Base-by-base conservation (phyloP, 371 early-diverging fungal genomes). In the Dichotomocladium elegans region DNA sequence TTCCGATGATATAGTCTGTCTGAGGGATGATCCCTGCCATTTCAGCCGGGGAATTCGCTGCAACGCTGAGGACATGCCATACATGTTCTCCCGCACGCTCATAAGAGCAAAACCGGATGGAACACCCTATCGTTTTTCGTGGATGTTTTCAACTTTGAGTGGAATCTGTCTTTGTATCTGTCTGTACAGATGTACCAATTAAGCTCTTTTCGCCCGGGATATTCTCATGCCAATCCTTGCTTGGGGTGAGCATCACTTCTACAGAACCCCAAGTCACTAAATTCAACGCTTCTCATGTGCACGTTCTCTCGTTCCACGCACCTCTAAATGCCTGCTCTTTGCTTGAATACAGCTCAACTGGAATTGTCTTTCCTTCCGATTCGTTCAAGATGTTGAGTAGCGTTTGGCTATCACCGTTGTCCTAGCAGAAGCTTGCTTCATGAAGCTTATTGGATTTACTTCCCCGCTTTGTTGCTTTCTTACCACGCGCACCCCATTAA, bases 41-140 rank as follows among this genome's bases (percentile, higher is more conserved):
- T 65, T 77, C 82, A 21, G 88, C 86, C 7, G 88, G 88, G 19
- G 85, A 83, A 53, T 84, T 72, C 10, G 75, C 68, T 7, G 72
- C 66, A 10, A 82, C 69, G 15, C 78, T 74, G 53, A 88, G 51
- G n/a, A 90, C 77, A 53, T 89, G 90, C 89, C 90, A 89, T 9
- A 63, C 85, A 54, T 86, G 76, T 47, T 87, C 85, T 15, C 80
- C 79, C 12, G 81, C 83, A 9, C 70, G 66, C 33, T 83, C 85
- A 71, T 80, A 87, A 21, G 83, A 78, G 56, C 90, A 91, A 54
- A 78, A 87, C 21, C 89, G 78, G 46, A 89, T 84, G n/a, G 80
- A 80, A 51, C 86, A 88, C 12, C 90, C 89, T 66, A 74, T 2
- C n/a, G n/a, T n/a, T n/a, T n/a, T n/a, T n/a, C n/a, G n/a, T n/a